Conservation (phyloP, 1,284 basidiomycete genomes). For the Trichosporon faecale region DNA sequence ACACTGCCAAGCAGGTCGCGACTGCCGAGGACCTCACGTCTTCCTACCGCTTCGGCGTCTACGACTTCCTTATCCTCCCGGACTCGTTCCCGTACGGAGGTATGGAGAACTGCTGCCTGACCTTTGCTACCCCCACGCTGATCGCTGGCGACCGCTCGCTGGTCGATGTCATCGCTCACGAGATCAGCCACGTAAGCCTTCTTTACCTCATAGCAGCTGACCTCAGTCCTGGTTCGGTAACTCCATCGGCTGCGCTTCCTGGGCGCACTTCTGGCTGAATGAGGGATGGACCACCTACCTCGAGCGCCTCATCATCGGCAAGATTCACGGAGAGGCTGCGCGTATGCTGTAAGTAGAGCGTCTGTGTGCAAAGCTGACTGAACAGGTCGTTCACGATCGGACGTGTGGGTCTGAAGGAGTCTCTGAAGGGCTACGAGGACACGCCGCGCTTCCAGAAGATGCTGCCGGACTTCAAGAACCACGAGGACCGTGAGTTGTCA, state of each 20-base stretch:
- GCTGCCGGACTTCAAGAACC: conserved; percentile 72
- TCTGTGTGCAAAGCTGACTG: conserved; percentile 14
- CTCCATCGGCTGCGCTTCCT: conserved; percentile 57
- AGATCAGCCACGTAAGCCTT: conserved; percentile 50
- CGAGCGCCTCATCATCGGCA: conserved; percentile 70
- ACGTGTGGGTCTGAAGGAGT: conserved; percentile 67
- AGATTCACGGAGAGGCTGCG: conserved; percentile 71
- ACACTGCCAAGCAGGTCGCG: conserved; percentile 67
- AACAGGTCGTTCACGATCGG: conserved; percentile 46
- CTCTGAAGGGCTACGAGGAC: conserved; percentile 61
- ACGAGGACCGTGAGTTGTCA: conserved; percentile 38
- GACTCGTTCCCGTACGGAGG: conserved; percentile 86
- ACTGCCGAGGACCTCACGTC: conserved; percentile 71
- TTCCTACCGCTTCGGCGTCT: conserved; percentile 81
- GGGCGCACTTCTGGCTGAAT: conserved; percentile 84
- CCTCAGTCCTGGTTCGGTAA: conserved; percentile 81
- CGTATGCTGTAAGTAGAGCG: conserved; percentile 60
- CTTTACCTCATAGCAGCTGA: conserved; percentile 30
- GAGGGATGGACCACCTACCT: conserved; percentile 93
- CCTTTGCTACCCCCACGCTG: conserved; percentile 82
- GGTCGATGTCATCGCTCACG: conserved; percentile 77
- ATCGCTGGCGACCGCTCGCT: conserved; percentile 77
- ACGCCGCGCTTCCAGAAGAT: conserved; percentile 69
- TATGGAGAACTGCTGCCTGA: conserved; percentile 63
- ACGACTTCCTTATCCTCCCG: conserved; percentile 87